Percentiles rank a stretch among this genome's conserved stretches.
phyloP scores from a whole-genome alignment of 768 basidiomycete species.

The Leccinum variicolor region DNA sequence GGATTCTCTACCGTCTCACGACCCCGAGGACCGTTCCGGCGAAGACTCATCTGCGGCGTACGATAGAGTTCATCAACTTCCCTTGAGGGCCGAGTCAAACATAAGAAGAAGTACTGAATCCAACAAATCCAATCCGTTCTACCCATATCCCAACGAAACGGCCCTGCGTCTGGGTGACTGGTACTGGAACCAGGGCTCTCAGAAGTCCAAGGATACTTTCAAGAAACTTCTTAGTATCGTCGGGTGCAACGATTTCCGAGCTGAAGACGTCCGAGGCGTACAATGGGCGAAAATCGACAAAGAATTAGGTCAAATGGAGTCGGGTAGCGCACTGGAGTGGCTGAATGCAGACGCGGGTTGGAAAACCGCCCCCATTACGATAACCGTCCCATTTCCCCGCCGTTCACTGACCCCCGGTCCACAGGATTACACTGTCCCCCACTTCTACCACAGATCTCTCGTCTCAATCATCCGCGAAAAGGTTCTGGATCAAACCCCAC shows the following conservation, averaged over 20 bases:
- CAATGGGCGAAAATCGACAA: neutral
- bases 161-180: neutral
- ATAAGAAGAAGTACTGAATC: neutral
- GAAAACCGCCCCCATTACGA: neutral
- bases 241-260: neutral
- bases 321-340: neutral
- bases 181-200: neutral
- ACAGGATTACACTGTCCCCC: neutral
- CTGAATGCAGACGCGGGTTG: neutral
- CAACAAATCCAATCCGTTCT: neutral
- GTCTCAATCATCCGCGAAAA: neutral
- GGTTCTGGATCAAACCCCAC: neutral
- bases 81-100: neutral
- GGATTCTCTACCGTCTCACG: neutral
- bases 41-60: neutral
- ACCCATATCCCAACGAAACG: neutral
- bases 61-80: neutral
- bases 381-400: neutral
- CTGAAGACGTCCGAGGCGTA: neutral
- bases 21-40: neutral
- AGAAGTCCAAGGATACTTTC: neutral
- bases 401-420: neutral
- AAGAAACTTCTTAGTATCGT: neutral
- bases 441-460: neutral
- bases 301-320: neutral